These are phyloP conservation scores for Leccinum pachyderme DNA, from an alignment of 1,284 basidiomycete species.

Conservation along the genomic window DNA sequence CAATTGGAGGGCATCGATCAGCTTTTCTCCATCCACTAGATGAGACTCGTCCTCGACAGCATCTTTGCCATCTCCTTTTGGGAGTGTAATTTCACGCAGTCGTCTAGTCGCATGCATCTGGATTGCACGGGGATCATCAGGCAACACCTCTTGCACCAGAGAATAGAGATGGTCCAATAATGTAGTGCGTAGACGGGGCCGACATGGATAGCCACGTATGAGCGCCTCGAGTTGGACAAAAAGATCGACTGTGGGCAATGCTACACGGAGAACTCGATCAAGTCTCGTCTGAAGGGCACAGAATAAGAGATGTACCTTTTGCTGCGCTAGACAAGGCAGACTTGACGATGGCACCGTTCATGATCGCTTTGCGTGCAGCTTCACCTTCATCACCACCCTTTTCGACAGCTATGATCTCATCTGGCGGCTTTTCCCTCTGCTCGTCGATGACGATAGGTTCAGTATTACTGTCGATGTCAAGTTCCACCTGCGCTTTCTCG, in stretches of 20 bases:
- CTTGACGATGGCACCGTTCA: slow-evolving; percentile 71
- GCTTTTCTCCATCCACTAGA: slow-evolving; percentile 37
- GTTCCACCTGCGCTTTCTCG: slow-evolving; percentile 24
- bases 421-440: slow-evolving; percentile 22
- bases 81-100: slow-evolving; percentile 27
- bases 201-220: slow-evolving; percentile 55
- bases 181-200: slow-evolving; percentile 42
- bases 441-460: slow-evolving; percentile 22
- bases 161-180: slow-evolving; percentile 58
- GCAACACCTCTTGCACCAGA: slow-evolving; percentile 44
- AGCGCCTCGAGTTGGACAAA: slow-evolving; percentile 56
- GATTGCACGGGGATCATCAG: slow-evolving; percentile 49
- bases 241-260: slow-evolving; percentile 55
- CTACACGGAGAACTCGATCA: slow-evolving; percentile 36
- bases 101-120: slow-evolving; percentile 51
- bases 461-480: slow-evolving; percentile 20
- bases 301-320: slow-evolving; percentile 47
- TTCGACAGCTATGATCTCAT: slow-evolving; percentile 30
- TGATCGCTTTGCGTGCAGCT: slow-evolving; percentile 56
- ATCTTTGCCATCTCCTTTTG: slow-evolving; percentile 10
- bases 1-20: slow-evolving; percentile 54
- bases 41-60: slow-evolving; percentile 5
- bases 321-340: slow-evolving; percentile 64
- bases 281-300: neutral
- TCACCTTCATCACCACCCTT: slow-evolving; percentile 43